Evolutionary conservation across 805 yeast genomes (phyloP).

Genomic region (Saturnispora sekii): DNA sequence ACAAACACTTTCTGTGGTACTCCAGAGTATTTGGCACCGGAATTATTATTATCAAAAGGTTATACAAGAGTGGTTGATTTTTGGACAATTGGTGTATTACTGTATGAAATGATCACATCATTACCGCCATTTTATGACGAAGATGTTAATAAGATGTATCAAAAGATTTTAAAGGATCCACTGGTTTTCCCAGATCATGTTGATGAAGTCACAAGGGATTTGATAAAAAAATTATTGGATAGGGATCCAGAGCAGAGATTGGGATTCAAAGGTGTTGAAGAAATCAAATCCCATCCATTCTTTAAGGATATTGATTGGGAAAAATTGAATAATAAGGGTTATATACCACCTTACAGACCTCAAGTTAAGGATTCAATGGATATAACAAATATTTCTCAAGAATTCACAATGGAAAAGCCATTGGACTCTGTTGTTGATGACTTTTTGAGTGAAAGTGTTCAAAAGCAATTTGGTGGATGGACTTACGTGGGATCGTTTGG

Average conservation of each 20-base stretch:
- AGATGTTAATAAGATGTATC: constrained; percentile 86
- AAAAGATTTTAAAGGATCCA: constrained; percentile 84
- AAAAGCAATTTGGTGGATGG: constrained; percentile 98
- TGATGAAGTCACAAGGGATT: constrained; percentile 77
- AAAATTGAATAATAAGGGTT: constrained; percentile 71
- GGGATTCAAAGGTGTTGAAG: constrained; percentile 71
- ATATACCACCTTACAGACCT: constrained; percentile 94
- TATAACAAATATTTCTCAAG: constrained; percentile 88
- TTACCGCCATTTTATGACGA: constrained; percentile 97
- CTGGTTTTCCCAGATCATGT: constrained; percentile 81
- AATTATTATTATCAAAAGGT: constrained; percentile 81
- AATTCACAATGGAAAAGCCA: constrained; percentile 87
- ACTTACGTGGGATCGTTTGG: constrained; percentile 63
- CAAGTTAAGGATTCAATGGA: constrained; percentile 77
- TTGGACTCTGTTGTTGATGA: constrained; percentile 94
- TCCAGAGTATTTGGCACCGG: constrained; percentile 96
- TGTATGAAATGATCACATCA: constrained; percentile 95
- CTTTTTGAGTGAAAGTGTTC: constrained; percentile 87
- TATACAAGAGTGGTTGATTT: constrained; percentile 95
- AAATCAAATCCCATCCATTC: constrained; percentile 75
- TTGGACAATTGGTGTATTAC: constrained; percentile 94
- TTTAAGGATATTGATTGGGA: constrained; percentile 88
- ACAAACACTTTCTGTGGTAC: constrained; percentile 94
- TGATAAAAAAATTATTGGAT: constrained; percentile 62
- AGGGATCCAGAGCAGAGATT: constrained; percentile 79